Evolutionary conservation across 805 yeast genomes (phyloP).

Genomic region (Ogataea sp.): DNA sequence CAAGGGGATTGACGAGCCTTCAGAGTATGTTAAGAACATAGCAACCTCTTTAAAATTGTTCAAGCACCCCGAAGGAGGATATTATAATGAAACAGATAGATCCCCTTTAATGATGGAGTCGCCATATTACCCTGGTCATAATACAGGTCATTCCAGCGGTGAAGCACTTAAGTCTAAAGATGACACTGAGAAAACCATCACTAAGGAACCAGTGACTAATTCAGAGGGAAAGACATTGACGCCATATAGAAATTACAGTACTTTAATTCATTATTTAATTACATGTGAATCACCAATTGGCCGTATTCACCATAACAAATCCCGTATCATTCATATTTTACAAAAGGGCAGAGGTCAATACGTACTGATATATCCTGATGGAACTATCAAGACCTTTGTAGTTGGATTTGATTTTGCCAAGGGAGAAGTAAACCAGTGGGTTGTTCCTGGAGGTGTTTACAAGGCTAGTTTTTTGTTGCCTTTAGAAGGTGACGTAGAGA

Average conservation of each 20-base stretch:
- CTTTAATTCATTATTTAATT: constrained; percentile 44
- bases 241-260: constrained; percentile 33
- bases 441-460: constrained; percentile 53
- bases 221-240: constrained; percentile 11
- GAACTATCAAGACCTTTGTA: constrained; percentile 37
- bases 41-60: constrained; percentile 28
- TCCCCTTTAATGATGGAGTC: constrained; percentile 34
- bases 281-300: constrained; percentile 45
- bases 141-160: constrained; percentile 6
- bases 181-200: neutral
- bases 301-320: constrained; percentile 39
- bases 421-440: constrained; percentile 53
- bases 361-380: constrained; percentile 44
- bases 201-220: constrained; percentile 5
- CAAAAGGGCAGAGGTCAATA: constrained; percentile 51
- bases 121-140: constrained; percentile 28
- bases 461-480: constrained; percentile 46
- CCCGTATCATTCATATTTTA: constrained; percentile 47
- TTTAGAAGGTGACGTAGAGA: constrained; percentile 14
- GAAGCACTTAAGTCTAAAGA: neutral
- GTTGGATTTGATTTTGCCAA: constrained; percentile 41
- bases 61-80: constrained; percentile 51
- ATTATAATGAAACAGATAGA: constrained; percentile 48
- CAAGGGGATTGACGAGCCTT: constrained; percentile 9
- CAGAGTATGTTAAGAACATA: constrained; percentile 19